phyloP scores from a whole-genome alignment of 805 yeast species.

The Saturnispora bothae region DNA sequence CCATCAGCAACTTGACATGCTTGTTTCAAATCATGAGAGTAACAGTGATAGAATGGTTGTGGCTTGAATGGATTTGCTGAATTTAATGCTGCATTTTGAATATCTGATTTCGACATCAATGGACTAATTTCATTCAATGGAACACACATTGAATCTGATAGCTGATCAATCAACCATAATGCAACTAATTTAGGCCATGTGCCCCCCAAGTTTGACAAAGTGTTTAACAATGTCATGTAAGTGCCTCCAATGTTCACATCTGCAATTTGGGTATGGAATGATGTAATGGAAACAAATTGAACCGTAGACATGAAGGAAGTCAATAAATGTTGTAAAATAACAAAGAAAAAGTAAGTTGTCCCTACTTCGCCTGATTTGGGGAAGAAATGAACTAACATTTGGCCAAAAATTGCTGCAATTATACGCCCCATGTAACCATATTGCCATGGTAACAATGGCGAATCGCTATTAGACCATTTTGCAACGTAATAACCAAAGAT shows the following conservation, averaged over 20 bases:
- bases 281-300: constrained; percentile 88
- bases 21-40: constrained; percentile 28
- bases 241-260: constrained; percentile 97
- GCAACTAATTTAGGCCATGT: constrained; percentile 93
- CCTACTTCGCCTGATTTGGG: constrained; percentile 47
- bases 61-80: constrained; percentile 19
- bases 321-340: constrained; percentile 71
- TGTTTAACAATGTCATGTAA: constrained; percentile 92
- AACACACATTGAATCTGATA: constrained; percentile 57
- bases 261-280: constrained; percentile 91
- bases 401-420: constrained; percentile 66
- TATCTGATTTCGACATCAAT: constrained; percentile 1
- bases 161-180: constrained; percentile 65
- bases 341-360: constrained; percentile 48
- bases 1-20: constrained; percentile 50
- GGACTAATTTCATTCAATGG: constrained; percentile 11
- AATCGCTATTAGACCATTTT: constrained; percentile 75
- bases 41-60: constrained; percentile 24
- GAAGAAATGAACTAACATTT: constrained; percentile 57
- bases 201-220: constrained; percentile 88
- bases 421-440: constrained; percentile 78
- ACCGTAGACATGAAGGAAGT: constrained; percentile 91
- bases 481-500: constrained; percentile 94
- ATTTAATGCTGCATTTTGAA: background rate
- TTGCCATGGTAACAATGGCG: constrained; percentile 83